Evolutionary conservation across 192 early-diverging fungal genomes (phyloP).

Genomic region (Coemansia sp.): DNA sequence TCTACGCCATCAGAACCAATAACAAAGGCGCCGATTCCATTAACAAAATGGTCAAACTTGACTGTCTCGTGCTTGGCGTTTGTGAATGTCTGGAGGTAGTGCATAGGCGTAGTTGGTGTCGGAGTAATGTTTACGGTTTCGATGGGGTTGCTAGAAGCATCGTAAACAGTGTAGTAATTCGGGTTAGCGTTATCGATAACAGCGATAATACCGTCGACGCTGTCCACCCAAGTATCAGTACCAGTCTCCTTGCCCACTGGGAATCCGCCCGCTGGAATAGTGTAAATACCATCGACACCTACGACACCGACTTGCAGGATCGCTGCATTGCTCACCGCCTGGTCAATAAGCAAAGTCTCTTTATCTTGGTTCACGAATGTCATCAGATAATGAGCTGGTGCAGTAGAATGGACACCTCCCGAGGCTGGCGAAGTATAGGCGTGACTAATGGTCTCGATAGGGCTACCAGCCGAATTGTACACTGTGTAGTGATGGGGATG

Average conservation of each 20-base stretch:
- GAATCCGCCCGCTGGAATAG: constrained; percentile 13
- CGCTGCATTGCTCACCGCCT: constrained; percentile 11
- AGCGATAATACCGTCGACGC: constrained; percentile 23
- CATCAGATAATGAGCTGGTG: constrained; percentile 32
- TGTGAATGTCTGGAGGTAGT: constrained; percentile 3
- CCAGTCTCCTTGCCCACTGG: neutral
- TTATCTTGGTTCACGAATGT: constrained; percentile 32
- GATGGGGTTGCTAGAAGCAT: constrained; percentile 22
- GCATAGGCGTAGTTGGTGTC: neutral
- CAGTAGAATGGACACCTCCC: neutral
- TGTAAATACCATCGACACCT: constrained; percentile 42
- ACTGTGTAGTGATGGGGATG: constrained; percentile 37
- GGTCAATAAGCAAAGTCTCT: constrained; percentile 29
- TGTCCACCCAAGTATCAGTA: constrained; percentile 38
- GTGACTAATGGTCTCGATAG: constrained; percentile 25
- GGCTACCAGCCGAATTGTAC: constrained; percentile 23
- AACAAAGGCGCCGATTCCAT: constrained; percentile 11
- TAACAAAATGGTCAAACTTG: neutral
- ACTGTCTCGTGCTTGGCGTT: constrained; percentile 9
- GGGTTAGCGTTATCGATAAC: constrained; percentile 34
- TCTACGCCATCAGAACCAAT: constrained; percentile 18
- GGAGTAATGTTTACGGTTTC: constrained; percentile 18
- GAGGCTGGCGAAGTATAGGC: neutral
- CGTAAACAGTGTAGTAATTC: constrained; percentile 34
- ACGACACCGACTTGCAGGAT: constrained; percentile 19